Base-by-base conservation (phyloP, 768 basidiomycete species). In the Tulasnella sp. region DNA sequence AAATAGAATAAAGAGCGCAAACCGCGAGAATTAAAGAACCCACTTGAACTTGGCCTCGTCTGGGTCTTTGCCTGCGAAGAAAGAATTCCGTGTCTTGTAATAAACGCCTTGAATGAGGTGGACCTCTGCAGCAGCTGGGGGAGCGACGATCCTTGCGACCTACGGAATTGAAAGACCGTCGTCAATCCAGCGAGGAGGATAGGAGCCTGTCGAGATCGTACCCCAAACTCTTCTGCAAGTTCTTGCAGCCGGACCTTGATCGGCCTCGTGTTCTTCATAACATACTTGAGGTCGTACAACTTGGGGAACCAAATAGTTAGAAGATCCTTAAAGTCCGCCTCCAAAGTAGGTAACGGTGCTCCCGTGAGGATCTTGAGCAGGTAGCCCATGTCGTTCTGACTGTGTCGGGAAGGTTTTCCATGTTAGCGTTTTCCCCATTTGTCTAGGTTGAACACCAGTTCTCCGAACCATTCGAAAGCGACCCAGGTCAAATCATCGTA, bases 351-450 rank as follows among this genome's bases (percentile, higher is more conserved):
- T 80, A 99, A 86, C 71, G 96, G 94, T 83, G 92, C 88, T 81
- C 90, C 92, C 34, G 94, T 88, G 52, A 99, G 89, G 58, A 99
- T 89, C 85, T 97, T 98, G 85, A 99, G 91, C 82, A 99, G 94
- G 85, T 99, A 99, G 46, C 98, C 98, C 86, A 99, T 99, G 85
- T 99, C 98, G 86, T 99, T 99, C 74, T 97, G 98, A 85, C 97
- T 99, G 81, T 72, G n/a, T n/a, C n/a, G n/a, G n/a, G n/a, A 56
- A 71, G 40, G 31, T 19, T n/a, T n/a, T n/a, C n/a, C 21, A 24
- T 31, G 75, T 24, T 48, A 18, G 5, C 12, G 42, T 44, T 21
- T 27, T 14, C 34, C 75, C 44, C 24, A 68, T 31, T 27, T 18
- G 24, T 34, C 27, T 68, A 46, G 31, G 5, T 21, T 52, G 1